phyloP scores from a whole-genome alignment of 441 rosid genomes.

The Croton laevigatus region DNA sequence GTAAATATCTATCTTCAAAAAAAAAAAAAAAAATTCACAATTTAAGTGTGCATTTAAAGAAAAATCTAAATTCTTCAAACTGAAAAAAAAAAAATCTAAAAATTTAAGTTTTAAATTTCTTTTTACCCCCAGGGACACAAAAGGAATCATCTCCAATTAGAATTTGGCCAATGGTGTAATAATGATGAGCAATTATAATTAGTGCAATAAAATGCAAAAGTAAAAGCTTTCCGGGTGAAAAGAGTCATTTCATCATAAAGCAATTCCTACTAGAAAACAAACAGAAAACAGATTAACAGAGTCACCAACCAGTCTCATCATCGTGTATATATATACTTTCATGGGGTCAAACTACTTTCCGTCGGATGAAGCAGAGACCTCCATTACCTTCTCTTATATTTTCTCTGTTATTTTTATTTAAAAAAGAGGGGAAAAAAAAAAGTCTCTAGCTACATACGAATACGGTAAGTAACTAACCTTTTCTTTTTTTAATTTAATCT shows the following conservation, averaged over 20 bases:
- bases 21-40: too few relatives aligned
- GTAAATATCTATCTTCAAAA: too few relatives aligned
- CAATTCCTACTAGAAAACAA: too few relatives aligned
- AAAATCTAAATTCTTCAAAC: too few relatives aligned
- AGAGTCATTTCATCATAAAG: background rate
- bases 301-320: conserved; percentile 28
- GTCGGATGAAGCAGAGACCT: conserved; percentile 20
- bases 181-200: conserved; percentile 10
- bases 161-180: background rate
- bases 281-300: background rate
- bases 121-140: too few relatives aligned
- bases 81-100: too few relatives aligned
- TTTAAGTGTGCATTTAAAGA: too few relatives aligned
- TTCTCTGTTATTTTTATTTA: conserved; percentile 16
- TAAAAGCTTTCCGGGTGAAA: background rate
- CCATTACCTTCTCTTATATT: conserved; percentile 3
- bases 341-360: conserved; percentile 36
- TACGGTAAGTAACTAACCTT: conserved; percentile 15
- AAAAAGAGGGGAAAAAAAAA: too few relatives aligned
- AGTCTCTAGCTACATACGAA: background rate
- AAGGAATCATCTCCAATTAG: too few relatives aligned
- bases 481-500: background rate
- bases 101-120: too few relatives aligned
- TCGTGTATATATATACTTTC: conserved; percentile 1
- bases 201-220: background rate